These are phyloP conservation scores for Aspergillus egyptiacus DNA, from an alignment of 495 filamentous ascomycete genomes.

Conservation along the genomic window DNA sequence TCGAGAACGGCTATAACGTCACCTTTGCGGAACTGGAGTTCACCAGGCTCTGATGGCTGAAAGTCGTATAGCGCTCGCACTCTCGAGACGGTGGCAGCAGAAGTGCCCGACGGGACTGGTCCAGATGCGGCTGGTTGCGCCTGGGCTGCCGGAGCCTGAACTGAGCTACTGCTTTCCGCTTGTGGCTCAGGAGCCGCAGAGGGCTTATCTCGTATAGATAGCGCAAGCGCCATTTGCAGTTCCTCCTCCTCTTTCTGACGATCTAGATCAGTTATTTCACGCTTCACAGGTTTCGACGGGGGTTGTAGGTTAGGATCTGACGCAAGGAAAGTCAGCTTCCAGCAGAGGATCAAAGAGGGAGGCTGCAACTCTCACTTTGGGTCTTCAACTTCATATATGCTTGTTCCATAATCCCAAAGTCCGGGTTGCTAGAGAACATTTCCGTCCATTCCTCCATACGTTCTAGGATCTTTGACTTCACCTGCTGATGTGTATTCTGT, in stretches of 20 bases:
- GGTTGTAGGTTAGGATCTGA: conserved; percentile 85
- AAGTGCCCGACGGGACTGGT: conserved; percentile 62
- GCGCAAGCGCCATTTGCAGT: conserved; percentile 87
- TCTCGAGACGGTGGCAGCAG: conserved; percentile 93
- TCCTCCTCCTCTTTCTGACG: conserved; percentile 96
- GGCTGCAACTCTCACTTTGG: conserved; percentile 48
- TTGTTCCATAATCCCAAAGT: conserved; percentile 96
- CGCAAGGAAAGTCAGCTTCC: conserved; percentile 2
- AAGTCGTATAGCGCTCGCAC: conserved; percentile 95
- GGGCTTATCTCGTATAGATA: conserved; percentile 80
- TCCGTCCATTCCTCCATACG: conserved; percentile 93
- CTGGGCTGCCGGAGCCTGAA: conserved; percentile 39
- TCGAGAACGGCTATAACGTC: conserved; percentile 97
- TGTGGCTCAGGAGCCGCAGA: conserved; percentile 24
- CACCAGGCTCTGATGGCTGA: conserved; percentile 84
- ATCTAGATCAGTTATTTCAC: conserved; percentile 81
- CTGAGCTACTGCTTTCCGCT: conserved; percentile 22
- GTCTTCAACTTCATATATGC: conserved; percentile 84
- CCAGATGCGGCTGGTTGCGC: conserved; percentile 37
- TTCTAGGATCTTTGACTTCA: conserved; percentile 95
- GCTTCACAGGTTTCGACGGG: conserved; percentile 87
- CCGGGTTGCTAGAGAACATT: conserved; percentile 86
- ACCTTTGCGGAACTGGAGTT: conserved; percentile 92
- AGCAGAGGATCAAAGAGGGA: neutral
- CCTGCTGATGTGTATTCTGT: conserved; percentile 88